Evolutionary conservation across 257 asterid genomes (phyloP).

Genomic region (Perilla frutescens): DNA sequence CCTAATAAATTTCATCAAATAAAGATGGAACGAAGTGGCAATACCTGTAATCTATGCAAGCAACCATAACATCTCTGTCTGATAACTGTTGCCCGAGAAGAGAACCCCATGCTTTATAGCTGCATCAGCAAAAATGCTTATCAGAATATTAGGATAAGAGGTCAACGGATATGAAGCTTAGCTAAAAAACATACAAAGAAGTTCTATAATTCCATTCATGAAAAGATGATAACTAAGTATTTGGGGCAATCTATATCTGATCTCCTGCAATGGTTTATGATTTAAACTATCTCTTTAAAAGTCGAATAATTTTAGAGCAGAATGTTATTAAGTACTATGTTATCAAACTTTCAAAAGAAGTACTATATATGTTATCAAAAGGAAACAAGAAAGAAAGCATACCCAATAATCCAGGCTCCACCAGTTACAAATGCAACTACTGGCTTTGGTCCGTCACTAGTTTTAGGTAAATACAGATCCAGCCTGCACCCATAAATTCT

Average conservation of each 20-base stretch:
- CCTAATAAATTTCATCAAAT: slow-evolving; percentile 10
- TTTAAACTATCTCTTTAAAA: background rate
- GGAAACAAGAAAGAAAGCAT: slow-evolving; percentile 33
- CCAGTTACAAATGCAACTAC: slow-evolving; percentile 98
- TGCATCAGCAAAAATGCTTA: slow-evolving; percentile 39
- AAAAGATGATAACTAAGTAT: slow-evolving; percentile 1
- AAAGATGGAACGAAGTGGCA: slow-evolving; percentile 24
- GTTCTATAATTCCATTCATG: slow-evolving; percentile 1
- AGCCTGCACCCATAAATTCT: slow-evolving; percentile 56
- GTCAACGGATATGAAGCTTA: background rate
- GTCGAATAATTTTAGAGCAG: slow-evolving; percentile 1
- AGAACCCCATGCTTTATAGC: slow-evolving; percentile 99
- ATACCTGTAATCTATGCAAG: slow-evolving; percentile 98
- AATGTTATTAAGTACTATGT: background rate
- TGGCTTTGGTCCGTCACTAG: slow-evolving; percentile 76
- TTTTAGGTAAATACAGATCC: slow-evolving; percentile 83
- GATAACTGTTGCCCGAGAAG: slow-evolving; percentile 89
- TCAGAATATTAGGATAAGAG: slow-evolving; percentile 31
- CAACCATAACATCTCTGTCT: slow-evolving; percentile 94
- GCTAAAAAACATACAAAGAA: background rate
- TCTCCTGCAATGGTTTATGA: slow-evolving; percentile 8
- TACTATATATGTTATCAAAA: background rate
- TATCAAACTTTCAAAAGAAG: background rate
- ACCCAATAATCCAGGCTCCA: slow-evolving; percentile 99
- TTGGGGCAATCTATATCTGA: background rate